A percentile compares a stretch with the other conserved stretches of the same genome.
Conservation (phyloP, 2,329 filamentous ascomycete species). For the Penicillium sp. region DNA sequence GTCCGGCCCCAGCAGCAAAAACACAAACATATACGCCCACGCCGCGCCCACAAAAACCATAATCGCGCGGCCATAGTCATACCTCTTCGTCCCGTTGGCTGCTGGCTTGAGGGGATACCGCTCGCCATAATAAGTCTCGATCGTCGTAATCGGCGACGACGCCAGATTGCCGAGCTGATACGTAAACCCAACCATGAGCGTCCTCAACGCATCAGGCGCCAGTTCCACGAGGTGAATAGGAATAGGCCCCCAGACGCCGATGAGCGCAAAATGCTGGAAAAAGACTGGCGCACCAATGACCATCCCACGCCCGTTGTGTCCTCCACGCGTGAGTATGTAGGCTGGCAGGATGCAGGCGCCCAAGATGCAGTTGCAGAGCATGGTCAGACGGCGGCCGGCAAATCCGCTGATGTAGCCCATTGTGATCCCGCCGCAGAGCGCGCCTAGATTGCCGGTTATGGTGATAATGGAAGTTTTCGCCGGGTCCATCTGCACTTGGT, state of each 20-base stretch:
- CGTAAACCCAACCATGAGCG: slow-evolving; percentile 32
- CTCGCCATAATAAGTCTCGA: slow-evolving; percentile 41
- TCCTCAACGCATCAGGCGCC: slow-evolving; percentile 30
- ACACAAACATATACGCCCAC: slow-evolving; percentile 29
- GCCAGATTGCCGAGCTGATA: slow-evolving; percentile 40
- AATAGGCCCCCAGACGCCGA: slow-evolving; percentile 36
- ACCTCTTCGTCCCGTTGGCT: slow-evolving; percentile 28
- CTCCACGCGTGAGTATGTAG: slow-evolving; percentile 28
- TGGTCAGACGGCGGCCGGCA: slow-evolving; percentile 33
- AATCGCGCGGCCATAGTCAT: slow-evolving; percentile 42
- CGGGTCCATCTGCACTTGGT: slow-evolving; percentile 28
- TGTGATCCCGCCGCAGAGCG: slow-evolving; percentile 29
- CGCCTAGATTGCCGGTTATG: slow-evolving; percentile 33
- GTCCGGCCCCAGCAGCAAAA: slow-evolving; percentile 30
- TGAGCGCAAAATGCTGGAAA: slow-evolving; percentile 37
- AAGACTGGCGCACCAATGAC: slow-evolving; percentile 31
- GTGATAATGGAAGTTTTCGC: slow-evolving; percentile 32
- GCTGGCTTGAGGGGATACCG: slow-evolving; percentile 35
- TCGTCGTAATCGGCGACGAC: slow-evolving; percentile 41
- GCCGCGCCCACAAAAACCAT: slow-evolving; percentile 27
- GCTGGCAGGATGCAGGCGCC: slow-evolving; percentile 34
- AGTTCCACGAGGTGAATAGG: slow-evolving; percentile 37
- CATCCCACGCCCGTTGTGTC: slow-evolving; percentile 17
- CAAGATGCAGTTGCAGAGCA: slow-evolving; percentile 30
- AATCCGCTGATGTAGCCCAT: slow-evolving; percentile 35